Base-by-base conservation (phyloP, 2,329 filamentous ascomycete genomes). In the Atkinsonella hypoxylon region DNA sequence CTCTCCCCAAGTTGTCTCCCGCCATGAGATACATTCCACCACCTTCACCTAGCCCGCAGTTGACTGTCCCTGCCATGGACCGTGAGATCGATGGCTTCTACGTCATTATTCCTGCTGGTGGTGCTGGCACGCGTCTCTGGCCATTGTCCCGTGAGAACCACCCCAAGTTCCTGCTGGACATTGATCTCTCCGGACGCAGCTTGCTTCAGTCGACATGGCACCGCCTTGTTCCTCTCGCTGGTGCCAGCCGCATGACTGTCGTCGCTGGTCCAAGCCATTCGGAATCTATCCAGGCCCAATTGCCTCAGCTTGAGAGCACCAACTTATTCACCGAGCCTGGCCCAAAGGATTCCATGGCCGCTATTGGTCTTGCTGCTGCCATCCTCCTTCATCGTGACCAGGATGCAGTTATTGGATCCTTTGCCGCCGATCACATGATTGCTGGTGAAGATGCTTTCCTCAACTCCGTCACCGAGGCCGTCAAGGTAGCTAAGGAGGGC, bases 361-460 rank as follows among this genome's bases (percentile, higher is more conserved):
- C 58, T 45, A 60, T 60, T 34, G 58, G 58, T 45, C 52, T 60
- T 41, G 58, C 58, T 48, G 58, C 58, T 10, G 58, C 58, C 17
- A 55, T 60, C 49, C 55, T 60, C 30, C 49, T 57, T 39, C 49
- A 58, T 34, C 57, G 58, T 32, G 57, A 60, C 17, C 56, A 54
- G 12, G 54, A 59, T 8, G 58, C 58, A 18, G 49, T 60, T 41
- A 59, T 60, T 30, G 58, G 58, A 32, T 60, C 58, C 4, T 60
- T 60, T 42, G 58, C 58, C 36, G 58, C 58, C 17, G 58, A 60
- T 48, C 58, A 60, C 45, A 60, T 60, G 58, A 60, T 60, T 39
- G 59, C 58, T 26, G 58, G 58, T 32, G 58, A 60, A 46, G 58
- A 60, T 31, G 58, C 58, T 11, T 60, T 60, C 52, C 56, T 59